phyloP scores from a whole-genome alignment of 2,329 filamentous ascomycete genomes.

The Phialocephala subalpina region DNA sequence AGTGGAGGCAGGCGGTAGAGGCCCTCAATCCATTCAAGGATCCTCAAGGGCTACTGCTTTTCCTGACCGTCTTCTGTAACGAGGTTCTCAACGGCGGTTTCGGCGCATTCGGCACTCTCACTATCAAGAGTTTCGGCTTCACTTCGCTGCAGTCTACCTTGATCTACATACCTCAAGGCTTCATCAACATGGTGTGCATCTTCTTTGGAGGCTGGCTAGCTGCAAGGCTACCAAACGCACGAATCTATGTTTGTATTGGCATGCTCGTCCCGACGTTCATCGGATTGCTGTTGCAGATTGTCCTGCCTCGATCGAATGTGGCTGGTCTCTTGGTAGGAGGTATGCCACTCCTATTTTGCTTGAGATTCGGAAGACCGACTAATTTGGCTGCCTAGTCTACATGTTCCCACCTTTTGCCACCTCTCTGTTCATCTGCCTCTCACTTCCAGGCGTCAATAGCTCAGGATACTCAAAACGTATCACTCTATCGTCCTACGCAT shows the following conservation, averaged over 20 bases:
- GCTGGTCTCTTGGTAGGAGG: neutral
- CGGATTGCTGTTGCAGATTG: neutral
- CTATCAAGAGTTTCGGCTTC: constrained; percentile 6
- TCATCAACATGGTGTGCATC: neutral
- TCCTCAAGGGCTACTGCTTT: neutral
- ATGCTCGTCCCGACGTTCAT: neutral
- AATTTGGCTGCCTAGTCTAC: neutral
- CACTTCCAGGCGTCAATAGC: neutral
- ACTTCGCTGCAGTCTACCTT: neutral
- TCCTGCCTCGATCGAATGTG: neutral
- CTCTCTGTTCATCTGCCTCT: neutral
- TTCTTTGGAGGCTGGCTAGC: neutral
- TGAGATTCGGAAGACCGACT: neutral
- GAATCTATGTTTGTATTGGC: neutral
- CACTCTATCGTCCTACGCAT: neutral
- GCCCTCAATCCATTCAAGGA: constrained; percentile 6
- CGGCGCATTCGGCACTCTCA: constrained; percentile 1
- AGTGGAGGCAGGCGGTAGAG: neutral
- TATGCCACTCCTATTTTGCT: neutral
- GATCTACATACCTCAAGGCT: neutral
- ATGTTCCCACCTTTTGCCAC: neutral
- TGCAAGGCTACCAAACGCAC: neutral
- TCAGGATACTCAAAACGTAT: neutral
- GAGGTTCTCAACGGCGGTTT: constrained; percentile 8
- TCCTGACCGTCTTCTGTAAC: neutral